Conservation (phyloP, 371 early-diverging fungal species). For the Nosema muscidifuracis region DNA sequence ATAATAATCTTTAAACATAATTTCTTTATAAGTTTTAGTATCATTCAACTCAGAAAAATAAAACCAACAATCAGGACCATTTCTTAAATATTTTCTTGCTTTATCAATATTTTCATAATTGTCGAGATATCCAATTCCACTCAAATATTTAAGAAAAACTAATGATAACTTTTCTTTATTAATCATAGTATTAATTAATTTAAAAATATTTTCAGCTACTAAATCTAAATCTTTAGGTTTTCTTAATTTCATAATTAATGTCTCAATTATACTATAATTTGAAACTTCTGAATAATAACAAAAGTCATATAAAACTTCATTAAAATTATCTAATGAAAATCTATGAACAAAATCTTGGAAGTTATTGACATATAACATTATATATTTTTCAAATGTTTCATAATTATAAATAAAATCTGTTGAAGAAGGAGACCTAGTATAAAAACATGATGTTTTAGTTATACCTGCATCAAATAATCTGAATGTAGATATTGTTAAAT, state of each 20-base stretch:
- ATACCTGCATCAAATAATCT: neutral
- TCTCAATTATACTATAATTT: neutral
- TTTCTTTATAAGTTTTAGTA: neutral
- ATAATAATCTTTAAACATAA: constrained; percentile 68
- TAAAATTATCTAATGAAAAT: neutral
- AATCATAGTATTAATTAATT: neutral
- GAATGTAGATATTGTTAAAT: neutral
- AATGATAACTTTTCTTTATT: neutral
- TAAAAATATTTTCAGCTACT: neutral
- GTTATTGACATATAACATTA: neutral
- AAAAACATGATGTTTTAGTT: neutral
- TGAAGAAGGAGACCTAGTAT: neutral
- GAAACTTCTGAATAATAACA: neutral
- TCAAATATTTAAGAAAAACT: neutral
- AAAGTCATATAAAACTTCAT: neutral
- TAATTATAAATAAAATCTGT: neutral
- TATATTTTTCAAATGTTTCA: neutral
- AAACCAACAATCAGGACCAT: neutral
- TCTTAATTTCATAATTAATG: neutral
- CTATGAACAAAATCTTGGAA: neutral
- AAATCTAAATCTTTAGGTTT: neutral
- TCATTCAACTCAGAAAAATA: neutral
- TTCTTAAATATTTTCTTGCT: neutral
- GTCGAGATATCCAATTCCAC: neutral
- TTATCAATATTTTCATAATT: neutral